A percentile compares a stretch with the other conserved stretches of the same genome.
phyloP scores from a whole-genome alignment of 2,329 filamentous ascomycete genomes.

The Aspergillus persii region DNA sequence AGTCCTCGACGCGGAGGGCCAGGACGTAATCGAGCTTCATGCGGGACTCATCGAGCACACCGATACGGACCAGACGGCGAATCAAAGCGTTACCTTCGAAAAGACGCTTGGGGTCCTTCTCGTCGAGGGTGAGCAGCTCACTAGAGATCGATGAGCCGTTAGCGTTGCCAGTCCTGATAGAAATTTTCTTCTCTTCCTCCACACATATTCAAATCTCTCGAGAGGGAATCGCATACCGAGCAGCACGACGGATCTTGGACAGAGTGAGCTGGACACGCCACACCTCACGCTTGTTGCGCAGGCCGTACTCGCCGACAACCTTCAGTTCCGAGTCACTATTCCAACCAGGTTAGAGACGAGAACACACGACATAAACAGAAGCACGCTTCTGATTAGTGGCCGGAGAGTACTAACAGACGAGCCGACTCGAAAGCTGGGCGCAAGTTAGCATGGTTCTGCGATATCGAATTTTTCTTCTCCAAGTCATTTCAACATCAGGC shows the following conservation, averaged over 20 bases:
- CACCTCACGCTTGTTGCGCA: constrained; percentile 99
- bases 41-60: constrained; percentile 99
- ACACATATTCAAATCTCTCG: background rate
- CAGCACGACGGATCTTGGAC: constrained; percentile 99
- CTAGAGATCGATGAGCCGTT: constrained; percentile 51
- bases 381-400: constrained; percentile 98
- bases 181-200: background rate
- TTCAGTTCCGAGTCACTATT: constrained; percentile 98
- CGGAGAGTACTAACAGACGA: constrained; percentile 93
- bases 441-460: constrained; percentile 36
- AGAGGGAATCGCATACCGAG: constrained; percentile 66
- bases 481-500: constrained; percentile 16
- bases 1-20: constrained; percentile 98
- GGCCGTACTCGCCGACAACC: constrained; percentile 99
- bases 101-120: constrained; percentile 99
- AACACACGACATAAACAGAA: constrained; percentile 93
- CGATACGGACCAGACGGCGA: constrained; percentile 98
- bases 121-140: constrained; percentile 99
- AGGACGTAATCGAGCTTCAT: constrained; percentile 99
- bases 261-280: constrained; percentile 99
- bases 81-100: constrained; percentile 99
- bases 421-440: constrained; percentile 86
- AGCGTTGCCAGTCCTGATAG: background rate
- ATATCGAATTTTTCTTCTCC: constrained; percentile 6
- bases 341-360: constrained; percentile 64